Evolutionary conservation across 345 rosid genomes (phyloP).

Genomic region (Moricandia arvensis): DNA sequence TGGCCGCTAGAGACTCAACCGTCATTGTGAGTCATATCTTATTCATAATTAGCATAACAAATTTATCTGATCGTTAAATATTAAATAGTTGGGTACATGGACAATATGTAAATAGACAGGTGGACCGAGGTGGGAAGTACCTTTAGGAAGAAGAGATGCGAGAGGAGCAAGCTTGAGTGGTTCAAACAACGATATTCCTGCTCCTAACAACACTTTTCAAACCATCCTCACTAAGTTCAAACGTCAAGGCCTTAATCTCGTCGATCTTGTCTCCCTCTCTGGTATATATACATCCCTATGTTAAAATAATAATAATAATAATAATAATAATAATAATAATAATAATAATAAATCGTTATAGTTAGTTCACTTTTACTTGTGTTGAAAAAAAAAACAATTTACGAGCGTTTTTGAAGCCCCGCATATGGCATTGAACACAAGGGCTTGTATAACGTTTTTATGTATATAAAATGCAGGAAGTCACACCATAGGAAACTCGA

Average conservation of each 20-base stretch:
- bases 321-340: no score
- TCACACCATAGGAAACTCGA: conserved; percentile 71
- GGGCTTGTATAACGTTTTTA: neutral
- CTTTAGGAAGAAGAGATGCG: conserved; percentile 80
- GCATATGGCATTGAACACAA: neutral
- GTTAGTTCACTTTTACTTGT: no score
- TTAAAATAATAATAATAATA: no score
- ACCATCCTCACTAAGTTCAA: conserved; percentile 63
- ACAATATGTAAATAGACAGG: conserved; percentile 49
- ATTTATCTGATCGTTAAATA: neutral
- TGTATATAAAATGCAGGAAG: conserved; percentile 48
- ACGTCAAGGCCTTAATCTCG: conserved; percentile 55
- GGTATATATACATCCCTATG: conserved; percentile 44
- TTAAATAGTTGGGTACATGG: neutral
- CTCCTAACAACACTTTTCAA: conserved; percentile 55
- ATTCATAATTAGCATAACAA: neutral
- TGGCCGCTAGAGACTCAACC: conserved; percentile 92
- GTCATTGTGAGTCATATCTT: conserved; percentile 51
- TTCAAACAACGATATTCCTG: conserved; percentile 76
- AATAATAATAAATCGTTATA: no score
- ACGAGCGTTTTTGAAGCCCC: neutral
- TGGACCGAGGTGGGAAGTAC: conserved; percentile 86
- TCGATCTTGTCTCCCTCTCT: conserved; percentile 70
- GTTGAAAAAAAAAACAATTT: no score
- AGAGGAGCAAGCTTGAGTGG: conserved; percentile 68